Base-by-base conservation (phyloP, 352 stramenopile species). In the Pythium monospermum region DNA sequence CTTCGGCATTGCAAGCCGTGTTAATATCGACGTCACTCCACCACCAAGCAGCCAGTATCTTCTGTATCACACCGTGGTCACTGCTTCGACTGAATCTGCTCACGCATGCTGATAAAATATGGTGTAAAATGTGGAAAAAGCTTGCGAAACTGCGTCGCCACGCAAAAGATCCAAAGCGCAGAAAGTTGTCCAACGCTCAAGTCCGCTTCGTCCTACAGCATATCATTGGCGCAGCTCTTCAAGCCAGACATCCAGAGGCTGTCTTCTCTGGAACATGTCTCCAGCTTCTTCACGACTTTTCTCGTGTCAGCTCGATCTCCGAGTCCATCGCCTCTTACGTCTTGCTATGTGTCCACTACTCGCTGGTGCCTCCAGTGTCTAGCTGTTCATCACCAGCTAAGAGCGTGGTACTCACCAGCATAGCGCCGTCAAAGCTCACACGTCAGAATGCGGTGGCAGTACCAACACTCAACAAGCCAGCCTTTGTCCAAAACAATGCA, bases 71-170 rank as follows among this genome's bases (percentile, higher is more conserved):
- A 11, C 64, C 66, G 15, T 88, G 77, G 77, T 18, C 66, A 11
- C 25, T 85, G n/a, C 45, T 88, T 37, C 61, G 77, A 21, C 64
- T 88, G 31, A 66, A 85, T 39, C 8, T 88, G 19, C 57, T 85
- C 6, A 46, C 66, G 6, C 46, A 71, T 11, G 44, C 65, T 6
- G 23, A 45, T 2, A 31, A 37, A 19, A 57, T 83, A 2, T 76
- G 65, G 58, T 32, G 41, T 25, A 78, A 74, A 31, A 57, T 86
- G 21, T 39, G 52, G 25, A 81, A 69, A 41, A 68, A 69, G n/a
- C 55, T 71, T 2, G 56, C 49, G 15, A 55, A 66, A n/a, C 41
- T 86, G 30, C 61, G 69, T 6, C 50, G 46, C 1, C 53, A 59
- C 3, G 10, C 8, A 1, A 26, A 28, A n/a, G 35, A 64, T 28